A percentile compares a stretch with the other conserved stretches of the same genome.
phyloP scores from a whole-genome alignment of 805 yeast genomes.

The Myxozyma monticola region DNA sequence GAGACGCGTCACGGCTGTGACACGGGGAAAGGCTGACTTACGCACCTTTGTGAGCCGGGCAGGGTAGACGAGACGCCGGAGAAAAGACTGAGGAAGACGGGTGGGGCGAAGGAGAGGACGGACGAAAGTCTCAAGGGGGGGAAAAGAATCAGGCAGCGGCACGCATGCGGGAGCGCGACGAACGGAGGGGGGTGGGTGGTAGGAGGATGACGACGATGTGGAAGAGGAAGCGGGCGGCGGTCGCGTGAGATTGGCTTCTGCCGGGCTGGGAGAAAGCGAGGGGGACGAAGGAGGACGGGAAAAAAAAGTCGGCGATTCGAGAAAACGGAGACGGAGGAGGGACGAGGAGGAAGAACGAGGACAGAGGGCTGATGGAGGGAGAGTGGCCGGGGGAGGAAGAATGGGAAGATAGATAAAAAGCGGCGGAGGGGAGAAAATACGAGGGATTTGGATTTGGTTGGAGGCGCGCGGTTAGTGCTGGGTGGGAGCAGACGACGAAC shows the following conservation, averaged over 20 bases:
- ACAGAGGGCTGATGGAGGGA: not conserved
- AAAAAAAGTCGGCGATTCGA: not conserved
- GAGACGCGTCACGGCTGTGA: not conserved
- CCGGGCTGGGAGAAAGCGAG: constrained; percentile 1
- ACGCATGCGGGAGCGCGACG: not conserved
- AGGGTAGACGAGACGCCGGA: not conserved
- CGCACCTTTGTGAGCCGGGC: too few relatives aligned
- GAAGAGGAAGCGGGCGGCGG: not conserved
- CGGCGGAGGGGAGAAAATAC: not conserved
- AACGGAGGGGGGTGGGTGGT: not conserved
- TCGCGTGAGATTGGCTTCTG: not conserved
- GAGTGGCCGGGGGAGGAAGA: not conserved
- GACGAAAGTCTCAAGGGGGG: not conserved
- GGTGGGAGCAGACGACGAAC: too few relatives aligned
- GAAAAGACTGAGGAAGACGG: not conserved
- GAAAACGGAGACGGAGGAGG: not conserved
- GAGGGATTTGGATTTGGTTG: not conserved
- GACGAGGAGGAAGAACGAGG: not conserved
- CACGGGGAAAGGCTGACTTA: not conserved
- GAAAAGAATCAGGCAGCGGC: not conserved
- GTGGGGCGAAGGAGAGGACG: not conserved
- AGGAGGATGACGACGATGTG: not conserved
- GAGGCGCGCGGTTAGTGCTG: too few relatives aligned
- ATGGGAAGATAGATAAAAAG: not conserved
- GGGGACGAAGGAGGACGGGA: not conserved